Evolutionary conservation across 1,284 basidiomycete species (phyloP), one percentile per base, ranked within the genome.

Genomic region (Microbotryum violaceum): DNA sequence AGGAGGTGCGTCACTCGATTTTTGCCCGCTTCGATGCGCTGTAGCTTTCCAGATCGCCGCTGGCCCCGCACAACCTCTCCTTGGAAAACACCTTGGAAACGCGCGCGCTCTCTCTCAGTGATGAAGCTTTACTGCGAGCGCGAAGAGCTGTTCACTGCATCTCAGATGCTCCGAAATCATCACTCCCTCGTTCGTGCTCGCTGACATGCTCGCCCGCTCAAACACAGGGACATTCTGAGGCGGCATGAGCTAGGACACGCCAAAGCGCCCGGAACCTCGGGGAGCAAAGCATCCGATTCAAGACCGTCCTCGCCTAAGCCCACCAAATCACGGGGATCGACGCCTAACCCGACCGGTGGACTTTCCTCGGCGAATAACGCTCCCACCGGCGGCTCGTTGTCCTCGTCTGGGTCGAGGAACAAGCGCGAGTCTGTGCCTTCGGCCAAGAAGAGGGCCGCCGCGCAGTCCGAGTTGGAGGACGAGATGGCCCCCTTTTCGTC

Each of bases 201-300:
- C 25, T 29, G 21, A 29, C 4, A 33, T 53, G n/a, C 18, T 25
- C 29, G 46, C 42, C 54, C 54, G 10, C n/a, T 14, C 45, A 10
- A 31, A 10, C 49, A 60, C 48, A 68, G 66, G 52, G 67, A 68
- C 62, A 68, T 68, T n/a, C 54, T 67, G 21, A 64, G 61, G 50
- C 63, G 65, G 48, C 64, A 68, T 46, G 62, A 61, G 12, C 56
- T 54, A 5, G 56, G 56, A 6, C 63, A 63, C 18, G 54, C 56
- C 16, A 60, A 67, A 25, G 65, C 65, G 6, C 57, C 56, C 16
- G 49, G 46, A 23, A 49, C n/a, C 2, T 63, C 63, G 54, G 42
- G 44, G 31, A 61, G 60, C 56, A 63, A 63, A 57, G 61, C 63
- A 54, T 56, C 61, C 4, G 53, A 45, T 44, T 54, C 33, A 60